Conservation (phyloP, 176 grass and related monocot genomes). For the Avena insularis region DNA sequence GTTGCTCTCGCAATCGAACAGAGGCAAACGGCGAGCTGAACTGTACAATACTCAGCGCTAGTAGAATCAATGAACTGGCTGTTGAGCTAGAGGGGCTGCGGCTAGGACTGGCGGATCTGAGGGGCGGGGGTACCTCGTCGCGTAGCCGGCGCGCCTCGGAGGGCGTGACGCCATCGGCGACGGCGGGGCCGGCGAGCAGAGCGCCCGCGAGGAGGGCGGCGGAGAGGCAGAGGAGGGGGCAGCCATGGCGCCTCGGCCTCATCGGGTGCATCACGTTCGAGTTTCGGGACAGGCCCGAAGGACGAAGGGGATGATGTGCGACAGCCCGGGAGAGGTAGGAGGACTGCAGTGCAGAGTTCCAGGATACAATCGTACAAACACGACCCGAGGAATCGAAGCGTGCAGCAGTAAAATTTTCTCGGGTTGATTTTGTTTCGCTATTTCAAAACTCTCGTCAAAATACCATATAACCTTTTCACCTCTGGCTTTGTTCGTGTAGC, state of each 20-base stretch:
- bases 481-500: not conserved
- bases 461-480: not conserved
- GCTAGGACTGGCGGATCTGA: conserved; percentile 27
- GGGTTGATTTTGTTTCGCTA: no score
- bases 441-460: not conserved
- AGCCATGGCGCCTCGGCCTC: conserved; percentile 22
- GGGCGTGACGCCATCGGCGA: conserved; percentile 55
- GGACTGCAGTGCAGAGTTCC: not conserved
- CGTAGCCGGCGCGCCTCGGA: conserved; percentile 78
- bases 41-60: not conserved
- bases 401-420: not conserved
- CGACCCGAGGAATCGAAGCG: not conserved
- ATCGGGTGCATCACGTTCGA: conserved; percentile 42
- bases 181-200: conserved; percentile 38
- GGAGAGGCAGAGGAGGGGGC: conserved; percentile 41
- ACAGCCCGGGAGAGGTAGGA: not conserved
- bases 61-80: not conserved
- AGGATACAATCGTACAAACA: not conserved
- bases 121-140: conserved; percentile 65
- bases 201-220: conserved; percentile 39
- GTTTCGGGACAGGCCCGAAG: conserved; percentile 34
- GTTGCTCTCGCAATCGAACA: not conserved
- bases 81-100: not conserved
- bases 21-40: conserved; percentile 13
- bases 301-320: not conserved